Evolutionary conservation across 768 basidiomycete genomes (phyloP), one percentile per base, ranked within the genome.

Genomic region (Suillus hirtellus): DNA sequence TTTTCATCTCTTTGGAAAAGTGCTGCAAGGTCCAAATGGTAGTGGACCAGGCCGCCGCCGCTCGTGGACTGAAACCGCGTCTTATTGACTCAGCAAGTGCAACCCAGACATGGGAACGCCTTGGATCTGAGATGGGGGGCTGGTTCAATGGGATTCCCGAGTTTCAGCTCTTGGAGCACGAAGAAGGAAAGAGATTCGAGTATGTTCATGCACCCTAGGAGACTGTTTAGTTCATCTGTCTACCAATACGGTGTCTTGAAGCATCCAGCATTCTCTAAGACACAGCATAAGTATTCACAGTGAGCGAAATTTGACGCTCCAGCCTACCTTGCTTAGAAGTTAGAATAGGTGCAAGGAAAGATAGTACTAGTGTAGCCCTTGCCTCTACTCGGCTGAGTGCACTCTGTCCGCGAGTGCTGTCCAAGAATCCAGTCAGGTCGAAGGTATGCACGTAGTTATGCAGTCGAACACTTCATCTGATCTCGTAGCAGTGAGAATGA

Each of bases 81-180:
- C 46, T 60, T 24, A 63, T 63, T 34, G 62, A 67, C 60, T 64
- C 63, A 9, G 73, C 71, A 61, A 72, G 75, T 12, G 65, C 62
- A 27, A 75, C 73, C n/a, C 66, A 60, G 34, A 65, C 6, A 31
- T 31, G 31, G 4, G 31, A 66, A 49, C 64, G 61, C 3, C 71
- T 73, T 19, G 77, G 78, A 7, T 68, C 65, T 14, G 60, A 71
- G 60, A 34, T 12, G 10, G 76, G 69, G 17, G 80, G 79, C 9
- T 79, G 76, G 78, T 79, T 80, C 69, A 74, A 73, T 62, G 79
- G 75, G 12, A 64, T 70, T 43, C 70, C 75, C 43, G 77, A 80
- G 66, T 79, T 79, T 66, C 70, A 75, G 60, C 64, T 78, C 19
- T 65, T 80, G 42, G 78, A 79, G 64, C 68, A 69, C 3, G 70